Base-by-base conservation (phyloP, 345 rosid species). In the Camelina sativa region DNA sequence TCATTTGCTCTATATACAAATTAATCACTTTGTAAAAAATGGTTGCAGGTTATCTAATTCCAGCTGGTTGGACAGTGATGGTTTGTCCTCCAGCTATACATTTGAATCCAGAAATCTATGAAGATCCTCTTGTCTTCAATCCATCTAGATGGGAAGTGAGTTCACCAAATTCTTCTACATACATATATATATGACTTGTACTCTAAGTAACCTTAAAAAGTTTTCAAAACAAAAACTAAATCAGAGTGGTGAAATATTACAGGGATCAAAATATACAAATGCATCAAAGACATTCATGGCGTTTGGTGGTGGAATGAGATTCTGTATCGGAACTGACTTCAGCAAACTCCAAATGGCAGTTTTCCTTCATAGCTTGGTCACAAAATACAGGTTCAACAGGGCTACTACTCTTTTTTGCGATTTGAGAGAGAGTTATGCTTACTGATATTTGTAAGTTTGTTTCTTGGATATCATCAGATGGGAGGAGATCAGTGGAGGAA, bases 31-130 rank as follows among this genome's bases (percentile, higher is more conserved):
- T 76, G 47, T 37, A 6, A 34, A 34, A 15, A 28, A 65, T 58
- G 56, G 61, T 32, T 80, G 84, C 87, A 93, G 98, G 85, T 62
- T 83, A 83, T 82, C 87, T 89, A 46, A 87, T 93, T 80, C 97
- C 98, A 61, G 88, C 90, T n/a, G 92, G 87, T 20, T 93, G 98
- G 98, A 90, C 85, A 17, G 85, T 93, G 16, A 91, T 89, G 96
- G 91, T 93, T 34, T 88, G 94, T 77, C 98, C 98, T 58, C 97
- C 98, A 22, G 98, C 97, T 22, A 90, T 93, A 56, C 96, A 93
- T 84, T 82, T 91, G 80, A 88, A 86, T 83, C 91, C 89, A 58
- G 79, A 67, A 28, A 87, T 71, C 66, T 91, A 89, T 79, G 81
- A 87, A 74, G 89, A 89, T 72, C 96, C 96, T 37, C 88, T 86